Evolutionary conservation across 495 filamentous ascomycete species (phyloP), one percentile per base, ranked within the genome.

Genomic region (Extremus antarcticus): DNA sequence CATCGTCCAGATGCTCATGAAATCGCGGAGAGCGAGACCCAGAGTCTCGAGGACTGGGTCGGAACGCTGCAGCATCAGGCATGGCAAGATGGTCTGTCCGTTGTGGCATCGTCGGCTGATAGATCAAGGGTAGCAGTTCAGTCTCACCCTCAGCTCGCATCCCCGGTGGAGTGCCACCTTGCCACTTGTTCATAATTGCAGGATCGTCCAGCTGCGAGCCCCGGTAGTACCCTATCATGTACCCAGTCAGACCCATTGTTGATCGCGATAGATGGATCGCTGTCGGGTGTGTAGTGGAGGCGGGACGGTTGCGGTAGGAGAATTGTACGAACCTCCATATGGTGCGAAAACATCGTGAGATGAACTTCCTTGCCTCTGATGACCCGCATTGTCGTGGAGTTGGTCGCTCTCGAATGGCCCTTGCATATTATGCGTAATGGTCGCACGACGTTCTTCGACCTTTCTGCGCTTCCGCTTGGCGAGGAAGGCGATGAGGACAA

Each of bases 211-310:
- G n/a, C n/a, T n/a, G n/a, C n/a, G n/a, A n/a, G n/a, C n/a, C n/a
- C n/a, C n/a, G n/a, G n/a, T n/a, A n/a, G n/a, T n/a, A n/a, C n/a
- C n/a, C n/a, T n/a, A n/a, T 35, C 29, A 35, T n/a, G 17, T 45
- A 45, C 41, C 41, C n/a, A 17, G 41, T 61, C 54, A 61, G 58
- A 61, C 54, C 58, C 58, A 61, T 22, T 47, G 35, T 32, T 55
- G 46, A 15, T 51, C 56, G 51, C 54, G 52, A 43, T 61, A 61
- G 8, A 61, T 57, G 43, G 55, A 57, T 2, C 58, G 58, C 50
- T 61, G 58, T 0, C 58, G 53, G 9, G 58, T 53, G 38, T 61
- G 58, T 25, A 24, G 3, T 19, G 25, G 48, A 20, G 29, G 48
- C 25, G 38, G 57, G 46, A n/a, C n/a, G n/a, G n/a, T n/a, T n/a